Conservation (phyloP, 2,329 filamentous ascomycete species). For the Colletotrichum simmondsii region DNA sequence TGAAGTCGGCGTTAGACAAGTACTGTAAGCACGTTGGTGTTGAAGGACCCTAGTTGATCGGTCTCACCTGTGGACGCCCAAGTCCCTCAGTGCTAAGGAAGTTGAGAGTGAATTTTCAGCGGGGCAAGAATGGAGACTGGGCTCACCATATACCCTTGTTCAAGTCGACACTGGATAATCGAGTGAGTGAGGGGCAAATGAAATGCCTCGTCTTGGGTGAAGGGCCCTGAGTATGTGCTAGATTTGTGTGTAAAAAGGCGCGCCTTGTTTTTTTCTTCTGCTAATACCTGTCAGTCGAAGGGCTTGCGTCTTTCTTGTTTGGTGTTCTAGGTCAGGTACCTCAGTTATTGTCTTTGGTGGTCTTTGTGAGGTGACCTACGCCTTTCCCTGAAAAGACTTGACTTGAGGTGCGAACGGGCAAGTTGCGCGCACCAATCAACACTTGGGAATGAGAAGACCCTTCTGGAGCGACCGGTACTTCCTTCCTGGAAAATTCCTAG, state of each 20-base stretch:
- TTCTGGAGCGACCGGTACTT: not conserved
- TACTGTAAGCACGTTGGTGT: not conserved
- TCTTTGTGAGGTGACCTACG: slow-evolving; percentile 14
- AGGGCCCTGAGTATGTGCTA: too few species aligned
- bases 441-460: not conserved
- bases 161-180: not conserved
- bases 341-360: not conserved
- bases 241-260: not conserved
- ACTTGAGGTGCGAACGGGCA: not conserved
- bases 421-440: slow-evolving; percentile 9
- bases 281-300: slow-evolving; percentile 6
- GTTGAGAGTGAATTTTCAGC: slow-evolving; percentile 21
- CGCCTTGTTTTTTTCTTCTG: not conserved
- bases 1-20: not conserved
- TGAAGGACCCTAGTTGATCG: not conserved
- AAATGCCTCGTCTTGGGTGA: not conserved
- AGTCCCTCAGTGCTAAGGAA: slow-evolving; percentile 5
- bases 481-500: not conserved
- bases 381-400: not conserved
- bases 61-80: slow-evolving; percentile 1
- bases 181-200: not conserved
- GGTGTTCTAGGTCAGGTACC: not conserved
- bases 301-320: not conserved
- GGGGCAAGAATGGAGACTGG: slow-evolving; percentile 17
- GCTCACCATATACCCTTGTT: not conserved